Conservation (phyloP, 1,139 yeast species). For the Taiozyma onychis region DNA sequence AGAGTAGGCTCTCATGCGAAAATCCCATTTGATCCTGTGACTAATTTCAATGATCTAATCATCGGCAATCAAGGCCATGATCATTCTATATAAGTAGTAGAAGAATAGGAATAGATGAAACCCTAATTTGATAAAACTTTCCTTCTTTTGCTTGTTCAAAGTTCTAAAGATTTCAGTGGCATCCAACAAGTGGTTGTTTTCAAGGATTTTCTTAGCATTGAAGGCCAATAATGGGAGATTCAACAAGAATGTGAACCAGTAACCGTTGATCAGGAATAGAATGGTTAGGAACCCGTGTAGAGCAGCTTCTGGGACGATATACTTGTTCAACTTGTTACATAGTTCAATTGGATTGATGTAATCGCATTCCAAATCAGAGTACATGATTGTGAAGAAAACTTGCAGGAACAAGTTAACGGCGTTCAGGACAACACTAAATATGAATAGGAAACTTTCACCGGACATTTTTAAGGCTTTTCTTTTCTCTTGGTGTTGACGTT, state of each 20-base stretch:
- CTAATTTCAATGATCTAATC: constrained; percentile 5
- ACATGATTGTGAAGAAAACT: constrained; percentile 89
- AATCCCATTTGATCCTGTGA: not conserved
- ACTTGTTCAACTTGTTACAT: constrained; percentile 86
- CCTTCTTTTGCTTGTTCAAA: constrained; percentile 87
- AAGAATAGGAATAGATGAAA: constrained; percentile 90
- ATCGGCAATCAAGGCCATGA: constrained; percentile 77
- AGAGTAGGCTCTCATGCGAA: not conserved
- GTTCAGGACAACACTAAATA: constrained; percentile 79
- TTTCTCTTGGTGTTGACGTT: no score
- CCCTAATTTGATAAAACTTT: constrained; percentile 83
- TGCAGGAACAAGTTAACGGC: constrained; percentile 85
- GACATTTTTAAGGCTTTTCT: not conserved
- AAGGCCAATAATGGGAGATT: constrained; percentile 83
- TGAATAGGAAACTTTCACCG: constrained; percentile 43
- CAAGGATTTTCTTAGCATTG: constrained; percentile 66
- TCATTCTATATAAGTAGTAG: constrained; percentile 94
- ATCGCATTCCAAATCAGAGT: constrained; percentile 90
- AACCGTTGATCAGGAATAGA: constrained; percentile 79
- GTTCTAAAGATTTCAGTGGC: constrained; percentile 98
- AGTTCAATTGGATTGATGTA: constrained; percentile 95
- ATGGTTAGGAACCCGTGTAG: constrained; percentile 71
- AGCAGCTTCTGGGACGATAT: constrained; percentile 87
- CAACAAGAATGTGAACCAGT: constrained; percentile 85
- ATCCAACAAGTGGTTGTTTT: constrained; percentile 82